Conservation (phyloP, 2,329 filamentous ascomycete genomes). For the Beauveria australis region DNA sequence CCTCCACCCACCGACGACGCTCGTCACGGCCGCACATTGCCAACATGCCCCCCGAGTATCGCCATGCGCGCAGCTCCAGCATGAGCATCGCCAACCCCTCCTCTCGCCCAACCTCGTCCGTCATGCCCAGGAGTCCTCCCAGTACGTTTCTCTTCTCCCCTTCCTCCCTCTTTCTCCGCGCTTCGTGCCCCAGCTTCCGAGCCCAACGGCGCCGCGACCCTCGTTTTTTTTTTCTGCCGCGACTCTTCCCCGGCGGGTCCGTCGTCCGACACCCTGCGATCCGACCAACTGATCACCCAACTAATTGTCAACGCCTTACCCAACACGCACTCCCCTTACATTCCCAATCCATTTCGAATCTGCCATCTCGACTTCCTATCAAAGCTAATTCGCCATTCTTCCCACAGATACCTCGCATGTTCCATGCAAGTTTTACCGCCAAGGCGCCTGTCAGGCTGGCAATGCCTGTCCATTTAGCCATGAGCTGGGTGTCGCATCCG, state of each 20-base stretch:
- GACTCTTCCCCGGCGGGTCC: background rate
- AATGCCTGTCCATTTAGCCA: slow-evolving; percentile 95
- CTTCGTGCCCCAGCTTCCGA: background rate
- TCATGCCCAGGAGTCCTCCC: slow-evolving; percentile 54
- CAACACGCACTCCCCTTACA: slow-evolving; percentile 5
- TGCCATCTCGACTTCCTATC: too few relatives aligned
- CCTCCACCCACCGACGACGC: slow-evolving; percentile 10
- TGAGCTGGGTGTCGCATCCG: slow-evolving; percentile 73
- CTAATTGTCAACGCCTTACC: slow-evolving; percentile 10
- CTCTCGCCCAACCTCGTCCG: slow-evolving; percentile 37
- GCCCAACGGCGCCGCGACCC: background rate
- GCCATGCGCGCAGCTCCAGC: slow-evolving; percentile 50
- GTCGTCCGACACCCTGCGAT: background rate
- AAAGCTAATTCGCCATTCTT: slow-evolving; percentile 18
- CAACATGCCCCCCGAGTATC: slow-evolving; percentile 39
- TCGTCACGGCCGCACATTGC: slow-evolving; percentile 9
- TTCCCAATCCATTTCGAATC: background rate
- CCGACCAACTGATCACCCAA: background rate
- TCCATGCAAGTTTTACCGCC: slow-evolving; percentile 98
- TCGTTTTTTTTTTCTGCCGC: slow-evolving; percentile 4
- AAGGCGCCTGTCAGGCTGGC: slow-evolving; percentile 92
- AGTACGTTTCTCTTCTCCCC: slow-evolving; percentile 35
- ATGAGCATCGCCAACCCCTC: slow-evolving; percentile 38
- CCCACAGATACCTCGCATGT: slow-evolving; percentile 83
- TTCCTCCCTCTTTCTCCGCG: background rate